These are phyloP conservation scores for Neopestalotiopsis sp. DNA, from an alignment of 2,329 filamentous ascomycete species.

Conservation along the genomic window DNA sequence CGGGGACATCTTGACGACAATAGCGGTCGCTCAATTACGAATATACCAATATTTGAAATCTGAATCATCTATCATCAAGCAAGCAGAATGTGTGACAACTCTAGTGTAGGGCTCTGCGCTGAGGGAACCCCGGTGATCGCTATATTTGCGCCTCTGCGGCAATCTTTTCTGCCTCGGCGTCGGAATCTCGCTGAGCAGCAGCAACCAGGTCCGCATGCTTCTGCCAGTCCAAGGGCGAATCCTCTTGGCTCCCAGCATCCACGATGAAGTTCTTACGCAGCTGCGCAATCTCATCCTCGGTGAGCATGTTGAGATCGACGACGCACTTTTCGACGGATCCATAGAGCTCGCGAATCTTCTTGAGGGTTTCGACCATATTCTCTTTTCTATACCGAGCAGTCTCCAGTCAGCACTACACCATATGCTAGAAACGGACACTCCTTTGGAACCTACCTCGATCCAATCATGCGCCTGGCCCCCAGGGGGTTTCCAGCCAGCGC, in stretches of 20 bases:
- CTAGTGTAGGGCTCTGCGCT: no score
- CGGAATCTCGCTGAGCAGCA: constrained; percentile 4
- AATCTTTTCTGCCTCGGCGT: constrained; percentile 15
- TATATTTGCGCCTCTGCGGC: constrained; percentile 11
- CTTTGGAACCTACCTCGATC: constrained; percentile 39
- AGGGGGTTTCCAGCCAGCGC: constrained; percentile 52
- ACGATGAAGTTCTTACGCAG: constrained; percentile 36
- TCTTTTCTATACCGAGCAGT: constrained; percentile 43
- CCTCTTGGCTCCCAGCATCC: constrained; percentile 24
- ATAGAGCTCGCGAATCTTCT: constrained; percentile 63
- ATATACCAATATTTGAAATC: constrained; percentile 4
- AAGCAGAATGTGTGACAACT: background rate
- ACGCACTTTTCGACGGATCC: constrained; percentile 71
- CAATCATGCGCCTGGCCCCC: constrained; percentile 52
- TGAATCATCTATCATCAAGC: background rate
- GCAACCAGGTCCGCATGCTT: constrained; percentile 7
- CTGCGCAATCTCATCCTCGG: constrained; percentile 55
- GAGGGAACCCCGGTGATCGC: background rate
- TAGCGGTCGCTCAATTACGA: background rate
- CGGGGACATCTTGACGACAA: background rate
- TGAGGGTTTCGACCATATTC: constrained; percentile 54
- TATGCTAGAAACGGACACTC: background rate
- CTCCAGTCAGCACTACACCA: background rate
- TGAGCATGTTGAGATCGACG: constrained; percentile 61
- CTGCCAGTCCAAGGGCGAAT: constrained; percentile 12